Percentiles rank a stretch among this genome's conserved stretches.
These are phyloP conservation scores for Coemansia sp. DNA, from an alignment of 192 early-diverging fungal genomes.

Conservation along the genomic window DNA sequence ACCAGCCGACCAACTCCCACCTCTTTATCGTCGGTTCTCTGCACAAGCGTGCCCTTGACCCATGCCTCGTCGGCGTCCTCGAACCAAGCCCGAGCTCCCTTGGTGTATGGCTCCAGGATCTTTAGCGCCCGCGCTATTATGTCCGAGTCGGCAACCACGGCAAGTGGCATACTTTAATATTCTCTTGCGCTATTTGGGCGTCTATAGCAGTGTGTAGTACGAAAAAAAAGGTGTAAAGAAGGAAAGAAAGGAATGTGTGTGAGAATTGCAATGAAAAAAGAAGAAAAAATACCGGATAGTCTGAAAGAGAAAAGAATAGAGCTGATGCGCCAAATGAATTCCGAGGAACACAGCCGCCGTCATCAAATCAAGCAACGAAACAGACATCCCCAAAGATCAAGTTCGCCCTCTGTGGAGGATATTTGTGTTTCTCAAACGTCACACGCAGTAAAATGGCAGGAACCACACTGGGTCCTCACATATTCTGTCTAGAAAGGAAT, in stretches of 20 bases:
- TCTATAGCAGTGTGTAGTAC: not conserved
- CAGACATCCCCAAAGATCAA: not conserved
- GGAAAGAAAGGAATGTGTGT: not conserved
- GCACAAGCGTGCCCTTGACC: conserved; percentile 64
- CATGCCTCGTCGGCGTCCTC: conserved; percentile 83
- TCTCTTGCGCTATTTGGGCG: not conserved
- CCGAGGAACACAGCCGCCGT: not conserved
- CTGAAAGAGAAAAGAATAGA: not conserved
- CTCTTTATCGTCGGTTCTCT: conserved; percentile 38
- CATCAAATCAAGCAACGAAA: conserved; percentile 5
- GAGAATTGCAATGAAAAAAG: conserved; percentile 1
- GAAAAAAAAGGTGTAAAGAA: not conserved
- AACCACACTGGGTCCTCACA: not conserved
- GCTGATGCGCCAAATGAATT: not conserved
- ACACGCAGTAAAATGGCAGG: not conserved
- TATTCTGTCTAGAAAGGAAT: not conserved
- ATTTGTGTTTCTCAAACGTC: not conserved
- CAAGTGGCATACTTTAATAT: conserved; percentile 28
- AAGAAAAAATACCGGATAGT: not conserved
- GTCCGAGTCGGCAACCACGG: conserved; percentile 20
- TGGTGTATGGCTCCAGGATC: conserved; percentile 65
- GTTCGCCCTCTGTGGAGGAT: not conserved
- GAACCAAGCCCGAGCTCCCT: conserved; percentile 86
- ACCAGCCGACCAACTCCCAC: conserved; percentile 45
- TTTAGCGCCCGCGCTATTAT: conserved; percentile 46